Percentiles rank a stretch among this genome's conserved stretches.
Conservation (phyloP, 371 early-diverging fungal species). For the Apophysomyces elegans region DNA sequence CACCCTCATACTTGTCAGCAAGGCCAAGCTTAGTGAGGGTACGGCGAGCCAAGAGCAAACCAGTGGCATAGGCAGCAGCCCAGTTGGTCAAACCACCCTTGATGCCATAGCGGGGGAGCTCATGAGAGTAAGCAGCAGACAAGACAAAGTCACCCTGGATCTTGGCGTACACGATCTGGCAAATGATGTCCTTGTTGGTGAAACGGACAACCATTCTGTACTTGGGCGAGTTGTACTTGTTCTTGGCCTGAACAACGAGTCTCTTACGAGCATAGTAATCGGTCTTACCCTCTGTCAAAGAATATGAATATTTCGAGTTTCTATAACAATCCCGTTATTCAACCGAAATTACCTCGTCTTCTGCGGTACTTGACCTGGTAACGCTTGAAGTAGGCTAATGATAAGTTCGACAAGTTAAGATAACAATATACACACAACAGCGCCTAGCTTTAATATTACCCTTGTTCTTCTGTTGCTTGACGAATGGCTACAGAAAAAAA, state of each 20-base stretch:
- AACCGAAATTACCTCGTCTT: conserved; percentile 83
- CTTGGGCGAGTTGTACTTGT: conserved; percentile 99
- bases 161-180: conserved; percentile 99
- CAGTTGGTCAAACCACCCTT: conserved; percentile 99
- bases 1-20: conserved; percentile 95
- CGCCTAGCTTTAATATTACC: not conserved
- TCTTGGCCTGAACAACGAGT: conserved; percentile 98
- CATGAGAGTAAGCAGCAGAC: conserved; percentile 98
- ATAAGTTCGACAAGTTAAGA: not conserved
- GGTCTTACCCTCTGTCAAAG: conserved; percentile 97
- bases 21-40: conserved; percentile 95
- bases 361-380: conserved; percentile 99
- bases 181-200: conserved; percentile 98
- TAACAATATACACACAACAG: not conserved
- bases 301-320: not conserved
- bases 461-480: conserved; percentile 52
- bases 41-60: conserved; percentile 98
- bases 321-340: not conserved
- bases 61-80: conserved; percentile 99
- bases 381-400: conserved; percentile 94
- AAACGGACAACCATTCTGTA: conserved; percentile 99
- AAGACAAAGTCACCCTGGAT: conserved; percentile 98
- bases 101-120: conserved; percentile 98
- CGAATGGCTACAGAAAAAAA: conserved; percentile 33
- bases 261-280: conserved; percentile 99